Base-by-base conservation (phyloP, 139 green algal species). In the Haematococcus sp. region DNA sequence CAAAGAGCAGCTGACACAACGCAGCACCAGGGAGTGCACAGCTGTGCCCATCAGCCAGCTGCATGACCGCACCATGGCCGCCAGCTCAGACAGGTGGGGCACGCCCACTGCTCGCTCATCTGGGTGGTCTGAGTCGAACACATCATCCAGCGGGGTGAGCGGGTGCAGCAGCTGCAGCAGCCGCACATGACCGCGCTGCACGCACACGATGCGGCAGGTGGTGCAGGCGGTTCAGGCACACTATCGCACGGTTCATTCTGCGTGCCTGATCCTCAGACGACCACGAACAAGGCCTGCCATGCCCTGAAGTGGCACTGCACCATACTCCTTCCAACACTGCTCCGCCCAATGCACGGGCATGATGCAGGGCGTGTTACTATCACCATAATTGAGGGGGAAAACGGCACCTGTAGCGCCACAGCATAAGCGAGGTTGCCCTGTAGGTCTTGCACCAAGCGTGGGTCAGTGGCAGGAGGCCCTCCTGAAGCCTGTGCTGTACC, bases 141-240 rank as follows among this genome's bases (percentile, higher is more conserved):
- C 17, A 3, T 68, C 61, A 2, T 19, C 61, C 31, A 68, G 61
- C 9, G 61, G 7, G 5, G 61, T 68, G 9, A 68, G 25, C 17
- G 61, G 61, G 61, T 68, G 61, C 61, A 68, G 61, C 32, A 30
- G 4, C 17, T 49, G 33, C 20, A 68, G 61, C 31, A 68, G 15
- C 9, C 61, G 61, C 32, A 31, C n/a, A 9, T 68, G 61, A 9
- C 22, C 15, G 17, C 22, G 61, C 61, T 68, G 61, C 61, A 65
- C 15, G 54, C 22, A 61, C 13, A 13, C 13, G 15, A 55, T 55
- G 46, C 16, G 15, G n/a, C n/a, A n/a, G n/a, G n/a, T n/a, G n/a
- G n/a, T 49, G 40, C 40, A 49, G 40, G 40, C 40, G 11, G 40
- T n/a, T 7, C 40, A 49, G 40, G 40, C 40, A 49, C 7, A 49